Conservation (phyloP, 441 rosid species). For the Croton laevigatus region DNA sequence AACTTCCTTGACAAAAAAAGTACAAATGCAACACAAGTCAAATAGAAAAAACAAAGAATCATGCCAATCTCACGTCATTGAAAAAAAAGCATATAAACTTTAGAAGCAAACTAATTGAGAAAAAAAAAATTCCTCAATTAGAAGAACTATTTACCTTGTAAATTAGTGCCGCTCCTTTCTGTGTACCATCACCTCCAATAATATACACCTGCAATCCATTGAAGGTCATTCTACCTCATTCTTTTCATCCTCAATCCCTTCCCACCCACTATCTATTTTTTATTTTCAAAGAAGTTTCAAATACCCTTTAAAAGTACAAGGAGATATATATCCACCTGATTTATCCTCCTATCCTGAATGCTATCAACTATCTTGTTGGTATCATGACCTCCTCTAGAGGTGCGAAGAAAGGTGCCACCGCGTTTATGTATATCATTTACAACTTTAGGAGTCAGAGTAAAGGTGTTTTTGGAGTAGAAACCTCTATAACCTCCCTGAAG, state of each 20-base stretch:
- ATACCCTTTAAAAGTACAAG: conserved; percentile 15
- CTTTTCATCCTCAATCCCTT: background rate
- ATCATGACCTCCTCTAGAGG: conserved; percentile 56
- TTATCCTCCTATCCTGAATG: conserved; percentile 56
- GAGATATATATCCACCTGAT: conserved; percentile 36
- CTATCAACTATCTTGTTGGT: conserved; percentile 49
- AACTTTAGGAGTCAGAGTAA: conserved; percentile 43
- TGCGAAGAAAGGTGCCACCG: conserved; percentile 52
- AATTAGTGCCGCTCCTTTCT: conserved; percentile 49
- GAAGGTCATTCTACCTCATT: conserved; percentile 11
- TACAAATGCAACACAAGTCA: conserved; percentile 17
- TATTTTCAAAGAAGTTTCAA: background rate
- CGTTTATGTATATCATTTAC: conserved; percentile 59
- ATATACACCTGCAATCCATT: conserved; percentile 42
- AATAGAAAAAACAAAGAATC: conserved; percentile 5
- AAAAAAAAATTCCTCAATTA: background rate
- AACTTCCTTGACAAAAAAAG: conserved; percentile 44
- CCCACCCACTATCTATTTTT: background rate
- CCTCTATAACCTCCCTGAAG: conserved; percentile 54
- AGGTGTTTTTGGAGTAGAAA: conserved; percentile 46
- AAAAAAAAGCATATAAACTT: background rate
- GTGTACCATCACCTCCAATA: conserved; percentile 64
- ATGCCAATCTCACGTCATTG: background rate
- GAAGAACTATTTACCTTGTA: conserved; percentile 34
- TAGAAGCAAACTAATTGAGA: background rate